A percentile compares a stretch with the other conserved stretches of the same genome.
phyloP scores from a whole-genome alignment of 495 filamentous ascomycete genomes.

The Echria macrotheca region DNA sequence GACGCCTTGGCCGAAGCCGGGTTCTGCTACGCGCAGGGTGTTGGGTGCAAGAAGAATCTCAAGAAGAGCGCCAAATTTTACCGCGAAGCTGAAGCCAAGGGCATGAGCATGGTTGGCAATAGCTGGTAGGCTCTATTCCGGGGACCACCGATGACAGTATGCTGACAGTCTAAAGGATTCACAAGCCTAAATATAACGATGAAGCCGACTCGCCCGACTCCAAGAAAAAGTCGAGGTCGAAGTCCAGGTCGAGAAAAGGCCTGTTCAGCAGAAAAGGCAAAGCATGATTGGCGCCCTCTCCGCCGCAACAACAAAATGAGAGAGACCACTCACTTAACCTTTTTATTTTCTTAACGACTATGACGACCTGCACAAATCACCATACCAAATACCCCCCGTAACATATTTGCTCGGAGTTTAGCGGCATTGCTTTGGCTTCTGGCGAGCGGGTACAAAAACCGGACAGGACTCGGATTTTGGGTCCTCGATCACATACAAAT shows the following conservation, averaged over 20 bases:
- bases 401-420: constrained; percentile 14
- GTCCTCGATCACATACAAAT: neutral
- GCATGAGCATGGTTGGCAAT: constrained; percentile 96
- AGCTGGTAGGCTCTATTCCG: constrained; percentile 70
- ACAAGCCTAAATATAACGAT: constrained; percentile 84
- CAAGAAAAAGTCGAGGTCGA: constrained; percentile 35
- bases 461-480: too few relatives aligned
- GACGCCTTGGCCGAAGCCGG: constrained; percentile 87
- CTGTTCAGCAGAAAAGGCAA: constrained; percentile 36
- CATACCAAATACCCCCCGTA: constrained; percentile 14
- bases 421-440: neutral
- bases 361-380: constrained; percentile 12
- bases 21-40: constrained; percentile 80
- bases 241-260: constrained; percentile 40
- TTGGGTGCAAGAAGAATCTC: constrained; percentile 90
- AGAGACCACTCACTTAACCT: neutral
- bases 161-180: constrained; percentile 58
- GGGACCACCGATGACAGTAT: neutral
- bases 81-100: constrained; percentile 81
- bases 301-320: too few relatives aligned
- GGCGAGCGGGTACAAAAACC: neutral
- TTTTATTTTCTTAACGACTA: constrained; percentile 17
- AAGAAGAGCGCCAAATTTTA: constrained; percentile 93
- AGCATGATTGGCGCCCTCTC: neutral
- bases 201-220: constrained; percentile 36